These are phyloP conservation scores for Metschnikowia baotianmanensis DNA, from an alignment of 805 yeast species.

Conservation along the genomic window DNA sequence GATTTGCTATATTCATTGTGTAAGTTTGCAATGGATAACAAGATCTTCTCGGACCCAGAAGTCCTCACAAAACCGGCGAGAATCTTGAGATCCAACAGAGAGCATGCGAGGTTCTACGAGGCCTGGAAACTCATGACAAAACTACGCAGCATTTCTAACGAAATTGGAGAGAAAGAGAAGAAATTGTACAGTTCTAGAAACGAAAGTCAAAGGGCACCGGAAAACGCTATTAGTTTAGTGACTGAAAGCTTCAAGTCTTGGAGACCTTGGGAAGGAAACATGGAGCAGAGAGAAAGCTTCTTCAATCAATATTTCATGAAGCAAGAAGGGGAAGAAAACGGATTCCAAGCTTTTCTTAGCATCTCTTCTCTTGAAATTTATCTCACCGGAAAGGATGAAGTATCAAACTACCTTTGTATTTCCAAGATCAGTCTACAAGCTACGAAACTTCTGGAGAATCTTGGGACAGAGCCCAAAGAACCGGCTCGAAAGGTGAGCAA, in stretches of 20 bases:
- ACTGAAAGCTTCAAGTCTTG: constrained; percentile 64
- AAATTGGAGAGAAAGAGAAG: not conserved
- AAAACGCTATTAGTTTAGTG: constrained; percentile 53
- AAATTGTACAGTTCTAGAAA: constrained; percentile 8
- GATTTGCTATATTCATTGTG: constrained; percentile 44
- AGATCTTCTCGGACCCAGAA: constrained; percentile 78
- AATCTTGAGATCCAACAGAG: constrained; percentile 64
- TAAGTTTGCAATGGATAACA: constrained; percentile 35
- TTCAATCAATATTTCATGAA: constrained; percentile 31
- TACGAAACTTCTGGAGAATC: not conserved
- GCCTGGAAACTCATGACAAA: constrained; percentile 87
- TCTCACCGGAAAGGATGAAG: not conserved
- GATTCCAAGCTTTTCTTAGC: not conserved
- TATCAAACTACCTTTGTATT: constrained; percentile 1
- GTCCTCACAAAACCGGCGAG: constrained; percentile 89
- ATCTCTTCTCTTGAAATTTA: constrained; percentile 3
- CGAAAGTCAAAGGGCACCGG: constrained; percentile 45
- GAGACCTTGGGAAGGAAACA: constrained; percentile 89
- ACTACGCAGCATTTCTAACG: constrained; percentile 65
- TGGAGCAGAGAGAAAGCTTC: constrained; percentile 54
- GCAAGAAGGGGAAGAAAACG: not conserved
- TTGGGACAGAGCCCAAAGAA: too few species aligned
- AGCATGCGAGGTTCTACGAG: constrained; percentile 76
- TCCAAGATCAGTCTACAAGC: constrained; percentile 4
- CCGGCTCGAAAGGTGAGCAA: too few species aligned